Conservation (phyloP, 768 basidiomycete genomes). For the Chlorophyllum brunneum region DNA sequence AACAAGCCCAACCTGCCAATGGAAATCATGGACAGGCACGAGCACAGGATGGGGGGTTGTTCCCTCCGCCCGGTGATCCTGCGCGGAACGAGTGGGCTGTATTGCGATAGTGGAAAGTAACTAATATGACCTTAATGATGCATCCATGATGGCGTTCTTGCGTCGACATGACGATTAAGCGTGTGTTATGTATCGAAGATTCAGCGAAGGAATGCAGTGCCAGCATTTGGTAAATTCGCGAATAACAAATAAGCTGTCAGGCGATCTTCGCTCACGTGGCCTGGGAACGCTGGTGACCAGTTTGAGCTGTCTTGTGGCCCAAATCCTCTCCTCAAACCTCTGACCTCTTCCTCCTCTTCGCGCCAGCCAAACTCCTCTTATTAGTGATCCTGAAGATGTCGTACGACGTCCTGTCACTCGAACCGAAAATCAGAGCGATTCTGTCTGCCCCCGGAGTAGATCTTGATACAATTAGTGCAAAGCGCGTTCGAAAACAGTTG, state of each 20-base stretch:
- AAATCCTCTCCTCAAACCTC: conserved; percentile 3
- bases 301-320: background rate
- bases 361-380: background rate
- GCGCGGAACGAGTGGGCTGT: conserved; percentile 66
- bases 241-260: background rate
- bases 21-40: conserved; percentile 23
- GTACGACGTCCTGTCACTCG: conserved; percentile 51
- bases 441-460: conserved; percentile 75
- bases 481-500: conserved; percentile 80
- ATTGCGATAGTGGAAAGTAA: conserved; percentile 35
- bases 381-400: conserved; percentile 32
- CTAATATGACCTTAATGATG: conserved; percentile 16
- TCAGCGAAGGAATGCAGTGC: background rate
- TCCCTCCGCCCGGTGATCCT: conserved; percentile 62
- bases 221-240: background rate
- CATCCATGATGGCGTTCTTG: background rate
- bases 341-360: conserved; percentile 1
- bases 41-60: conserved; percentile 35
- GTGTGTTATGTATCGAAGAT: background rate
- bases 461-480: conserved; percentile 79
- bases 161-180: background rate
- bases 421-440: conserved; percentile 62
- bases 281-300: background rate
- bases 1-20: conserved; percentile 30
- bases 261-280: conserved; percentile 19